These are phyloP conservation scores for Phenoliferia sp. DNA, from an alignment of 1,284 basidiomycete genomes.

Conservation along the genomic window DNA sequence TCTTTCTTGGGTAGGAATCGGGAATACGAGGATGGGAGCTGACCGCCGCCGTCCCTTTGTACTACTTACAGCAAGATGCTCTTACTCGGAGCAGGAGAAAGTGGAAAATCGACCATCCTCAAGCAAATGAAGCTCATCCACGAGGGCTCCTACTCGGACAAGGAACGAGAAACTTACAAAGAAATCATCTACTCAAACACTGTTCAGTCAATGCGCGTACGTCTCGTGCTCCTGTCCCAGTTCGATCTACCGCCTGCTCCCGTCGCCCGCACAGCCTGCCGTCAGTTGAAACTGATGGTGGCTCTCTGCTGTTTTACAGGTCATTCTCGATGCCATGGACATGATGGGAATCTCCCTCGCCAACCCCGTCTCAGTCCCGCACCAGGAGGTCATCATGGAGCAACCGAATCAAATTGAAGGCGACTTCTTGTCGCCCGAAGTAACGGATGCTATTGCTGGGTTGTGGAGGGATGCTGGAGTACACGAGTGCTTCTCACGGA, in stretches of 20 bases:
- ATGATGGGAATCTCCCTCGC: constrained; percentile 59
- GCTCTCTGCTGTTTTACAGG: constrained; percentile 42
- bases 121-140: constrained; percentile 98
- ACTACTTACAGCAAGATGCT: constrained; percentile 53
- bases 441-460: constrained; percentile 73
- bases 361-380: constrained; percentile 50
- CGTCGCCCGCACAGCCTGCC: constrained; percentile 5
- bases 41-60: not conserved
- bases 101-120: constrained; percentile 77
- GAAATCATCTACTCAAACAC: constrained; percentile 98
- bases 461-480: constrained; percentile 88
- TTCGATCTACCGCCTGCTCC: constrained; percentile 19
- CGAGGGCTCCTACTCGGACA: constrained; percentile 70
- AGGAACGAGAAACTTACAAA: constrained; percentile 91
- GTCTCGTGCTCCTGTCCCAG: constrained; percentile 1
- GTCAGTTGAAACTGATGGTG: constrained; percentile 32
- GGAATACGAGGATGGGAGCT: not conserved
- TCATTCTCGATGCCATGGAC: constrained; percentile 88
- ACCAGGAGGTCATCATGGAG: constrained; percentile 61
- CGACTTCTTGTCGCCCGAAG: constrained; percentile 69
- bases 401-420: constrained; percentile 67
- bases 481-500: constrained; percentile 73
- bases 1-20: not conserved
- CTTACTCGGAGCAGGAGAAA: constrained; percentile 86
- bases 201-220: constrained; percentile 38